Evolutionary conservation across 768 basidiomycete genomes (phyloP).

Genomic region (Serpula lacrymans): DNA sequence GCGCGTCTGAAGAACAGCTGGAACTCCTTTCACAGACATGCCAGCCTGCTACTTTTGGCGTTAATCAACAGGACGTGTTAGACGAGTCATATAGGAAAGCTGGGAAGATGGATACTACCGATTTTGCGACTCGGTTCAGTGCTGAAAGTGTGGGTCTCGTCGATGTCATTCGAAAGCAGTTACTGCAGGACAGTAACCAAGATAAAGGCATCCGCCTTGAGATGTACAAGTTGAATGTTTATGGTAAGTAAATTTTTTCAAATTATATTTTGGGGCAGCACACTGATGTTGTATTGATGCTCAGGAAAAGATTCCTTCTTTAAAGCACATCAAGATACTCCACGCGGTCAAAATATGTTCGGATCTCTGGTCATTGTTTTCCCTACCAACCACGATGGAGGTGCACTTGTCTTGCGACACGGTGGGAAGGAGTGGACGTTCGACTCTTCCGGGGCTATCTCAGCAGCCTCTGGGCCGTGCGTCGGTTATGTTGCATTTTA

Average conservation of each 20-base stretch:
- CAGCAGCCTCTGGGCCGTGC: conserved; percentile 5
- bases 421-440: conserved; percentile 31
- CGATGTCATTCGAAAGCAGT: conserved; percentile 16
- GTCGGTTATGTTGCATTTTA: conserved; percentile 41
- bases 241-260: conserved; percentile 38
- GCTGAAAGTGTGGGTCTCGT: conserved; percentile 23
- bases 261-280: no score
- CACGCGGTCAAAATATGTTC: conserved; percentile 41
- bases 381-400: conserved; percentile 45
- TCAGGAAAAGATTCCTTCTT: conserved; percentile 44
- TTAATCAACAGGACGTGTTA: conserved; percentile 21
- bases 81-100: conserved; percentile 32
- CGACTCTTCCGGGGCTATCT: conserved; percentile 31
- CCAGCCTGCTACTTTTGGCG: conserved; percentile 26
- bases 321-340: conserved; percentile 49
- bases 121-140: conserved; percentile 35
- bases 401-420: conserved; percentile 36
- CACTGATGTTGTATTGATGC: no score
- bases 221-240: conserved; percentile 46
- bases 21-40: conserved; percentile 33
- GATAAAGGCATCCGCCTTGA: conserved; percentile 24
- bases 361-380: conserved; percentile 52
- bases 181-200: conserved; percentile 18
- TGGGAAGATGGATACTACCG: conserved; percentile 22
- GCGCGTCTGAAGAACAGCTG: no score